These are phyloP conservation scores for Sarocladium oryzae DNA, from an alignment of 2,329 filamentous ascomycete species.

Conservation along the genomic window DNA sequence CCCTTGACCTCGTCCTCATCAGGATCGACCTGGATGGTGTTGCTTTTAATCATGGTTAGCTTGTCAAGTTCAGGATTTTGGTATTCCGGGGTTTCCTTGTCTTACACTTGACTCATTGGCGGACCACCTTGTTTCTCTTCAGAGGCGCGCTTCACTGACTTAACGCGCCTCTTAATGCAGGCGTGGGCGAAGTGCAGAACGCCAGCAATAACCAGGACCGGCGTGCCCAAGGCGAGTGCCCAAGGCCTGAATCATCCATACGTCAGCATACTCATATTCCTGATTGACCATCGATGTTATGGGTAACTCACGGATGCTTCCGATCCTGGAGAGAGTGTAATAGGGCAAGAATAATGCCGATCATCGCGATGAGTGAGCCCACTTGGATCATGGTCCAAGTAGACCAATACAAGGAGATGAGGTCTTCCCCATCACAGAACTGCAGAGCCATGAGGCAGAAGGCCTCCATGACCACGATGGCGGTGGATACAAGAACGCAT, in stretches of 20 bases:
- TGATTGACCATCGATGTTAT: background rate
- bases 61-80: no score
- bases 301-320: conserved; percentile 41
- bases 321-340: conserved; percentile 42
- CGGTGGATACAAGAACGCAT: conserved; percentile 38
- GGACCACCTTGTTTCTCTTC: conserved; percentile 22
- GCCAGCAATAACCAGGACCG: conserved; percentile 52
- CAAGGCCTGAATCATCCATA: conserved; percentile 34
- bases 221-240: conserved; percentile 54
- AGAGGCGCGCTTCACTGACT: conserved; percentile 21
- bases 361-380: conserved; percentile 51
- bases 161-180: conserved; percentile 29
- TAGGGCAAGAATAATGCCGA: conserved; percentile 48
- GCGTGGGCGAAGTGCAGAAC: conserved; percentile 42
- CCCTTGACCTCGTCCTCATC: conserved; percentile 27
- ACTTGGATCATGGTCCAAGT: conserved; percentile 56
- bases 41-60: conserved; percentile 18
- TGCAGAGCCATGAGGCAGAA: conserved; percentile 47
- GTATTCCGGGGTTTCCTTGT: no score
- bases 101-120: conserved; percentile 39
- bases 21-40: conserved; percentile 28
- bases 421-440: conserved; percentile 54
- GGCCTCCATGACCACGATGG: conserved; percentile 46
- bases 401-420: conserved; percentile 55
- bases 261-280: background rate